These are phyloP conservation scores for Backusella sp. DNA, from an alignment of 192 early-diverging fungal species.

Conservation along the genomic window DNA sequence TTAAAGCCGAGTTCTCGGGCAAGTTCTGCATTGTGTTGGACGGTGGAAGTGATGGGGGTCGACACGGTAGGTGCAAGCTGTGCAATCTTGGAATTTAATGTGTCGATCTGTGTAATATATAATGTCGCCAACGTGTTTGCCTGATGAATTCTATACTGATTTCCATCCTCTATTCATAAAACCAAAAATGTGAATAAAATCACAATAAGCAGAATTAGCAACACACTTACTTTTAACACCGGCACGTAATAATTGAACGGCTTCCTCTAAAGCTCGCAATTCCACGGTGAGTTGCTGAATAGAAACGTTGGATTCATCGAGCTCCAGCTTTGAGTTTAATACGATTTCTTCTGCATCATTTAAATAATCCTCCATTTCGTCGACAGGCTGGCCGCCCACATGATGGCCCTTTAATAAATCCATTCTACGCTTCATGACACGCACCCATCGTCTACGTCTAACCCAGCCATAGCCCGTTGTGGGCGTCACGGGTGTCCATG, in stretches of 20 bases:
- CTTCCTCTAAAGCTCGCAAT: conserved; percentile 53
- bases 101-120: conserved; percentile 53
- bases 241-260: conserved; percentile 59
- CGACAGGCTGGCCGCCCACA: conserved; percentile 11
- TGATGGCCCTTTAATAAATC: conserved; percentile 34
- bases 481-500: conserved; percentile 50
- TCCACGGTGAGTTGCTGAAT: conserved; percentile 29
- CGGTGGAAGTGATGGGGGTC: conserved; percentile 36
- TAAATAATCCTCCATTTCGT: conserved; percentile 24
- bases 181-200: neutral
- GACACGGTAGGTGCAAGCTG: conserved; percentile 20
- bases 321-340: conserved; percentile 9
- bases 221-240: conserved; percentile 70
- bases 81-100: conserved; percentile 27
- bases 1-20: conserved; percentile 42
- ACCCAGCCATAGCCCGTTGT: conserved; percentile 57
- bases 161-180: conserved; percentile 49
- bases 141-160: conserved; percentile 46
- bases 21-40: conserved; percentile 33
- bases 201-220: neutral
- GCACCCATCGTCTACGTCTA: conserved; percentile 69
- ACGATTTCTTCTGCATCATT: conserved; percentile 33
- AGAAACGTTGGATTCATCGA: neutral
- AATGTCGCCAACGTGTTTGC: conserved; percentile 42
- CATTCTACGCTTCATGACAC: conserved; percentile 70